These are phyloP conservation scores for Entomortierella chlamydospora DNA, from an alignment of 192 early-diverging fungal genomes.

Conservation along the genomic window DNA sequence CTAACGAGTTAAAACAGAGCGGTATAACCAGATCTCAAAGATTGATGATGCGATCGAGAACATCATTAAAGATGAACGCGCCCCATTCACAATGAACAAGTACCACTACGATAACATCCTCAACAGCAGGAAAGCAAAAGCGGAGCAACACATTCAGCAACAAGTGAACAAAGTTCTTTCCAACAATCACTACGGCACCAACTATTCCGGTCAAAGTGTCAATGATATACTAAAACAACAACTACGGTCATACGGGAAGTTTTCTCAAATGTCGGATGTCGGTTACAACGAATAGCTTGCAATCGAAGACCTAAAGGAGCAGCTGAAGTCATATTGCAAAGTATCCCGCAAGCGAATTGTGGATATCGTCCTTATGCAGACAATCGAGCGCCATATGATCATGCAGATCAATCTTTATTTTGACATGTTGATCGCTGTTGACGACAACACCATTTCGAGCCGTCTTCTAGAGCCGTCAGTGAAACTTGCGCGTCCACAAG, in stretches of 20 bases:
- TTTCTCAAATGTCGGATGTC: conserved; percentile 3
- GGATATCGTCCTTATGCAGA: conserved; percentile 36
- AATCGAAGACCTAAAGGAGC: conserved; percentile 30
- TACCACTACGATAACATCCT: conserved; percentile 33
- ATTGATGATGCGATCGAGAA: conserved; percentile 31
- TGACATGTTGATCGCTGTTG: conserved; percentile 28
- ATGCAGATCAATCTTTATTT: conserved; percentile 38
- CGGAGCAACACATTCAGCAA: conserved; percentile 1
- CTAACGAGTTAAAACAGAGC: too few relatives aligned
- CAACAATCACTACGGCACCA: not conserved
- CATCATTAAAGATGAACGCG: conserved; percentile 28
- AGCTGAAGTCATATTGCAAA: conserved; percentile 34
- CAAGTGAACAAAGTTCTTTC: not conserved
- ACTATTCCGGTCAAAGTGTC: too few relatives aligned
- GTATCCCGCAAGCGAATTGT: conserved; percentile 35
- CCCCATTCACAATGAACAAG: conserved; percentile 46
- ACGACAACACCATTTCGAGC: conserved; percentile 28
- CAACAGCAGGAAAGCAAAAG: conserved; percentile 29
- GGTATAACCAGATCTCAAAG: conserved; percentile 20
- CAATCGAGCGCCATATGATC: conserved; percentile 42
- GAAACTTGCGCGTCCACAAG: conserved; percentile 13
- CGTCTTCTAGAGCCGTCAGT: conserved; percentile 24
- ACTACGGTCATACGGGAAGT: not conserved
- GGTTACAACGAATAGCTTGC: conserved; percentile 30
- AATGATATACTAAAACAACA: too few relatives aligned